A percentile compares a stretch with the other conserved stretches of the same genome.
Conservation (phyloP, 768 basidiomycete species). For the Boletales sp. region DNA sequence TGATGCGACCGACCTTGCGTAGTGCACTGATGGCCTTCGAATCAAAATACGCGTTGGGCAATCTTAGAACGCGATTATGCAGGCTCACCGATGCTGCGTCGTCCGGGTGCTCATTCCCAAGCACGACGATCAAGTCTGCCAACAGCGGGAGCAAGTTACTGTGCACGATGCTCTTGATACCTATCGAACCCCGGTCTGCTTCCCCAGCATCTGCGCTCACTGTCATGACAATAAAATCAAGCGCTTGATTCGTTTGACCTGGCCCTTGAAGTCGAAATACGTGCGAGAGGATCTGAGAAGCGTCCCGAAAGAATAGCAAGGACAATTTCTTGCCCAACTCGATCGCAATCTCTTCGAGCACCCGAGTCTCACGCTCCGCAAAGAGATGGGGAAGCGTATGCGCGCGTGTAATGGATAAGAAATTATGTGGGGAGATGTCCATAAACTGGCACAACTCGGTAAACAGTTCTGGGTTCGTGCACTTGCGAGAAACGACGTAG, state of each 20-base stretch:
- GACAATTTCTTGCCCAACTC: constrained; percentile 46
- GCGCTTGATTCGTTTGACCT: constrained; percentile 51
- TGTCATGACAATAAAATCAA: constrained; percentile 61
- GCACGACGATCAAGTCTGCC: constrained; percentile 67
- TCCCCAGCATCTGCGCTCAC: constrained; percentile 45
- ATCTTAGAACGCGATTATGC: constrained; percentile 18
- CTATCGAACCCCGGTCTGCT: constrained; percentile 31
- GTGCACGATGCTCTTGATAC: constrained; percentile 52
- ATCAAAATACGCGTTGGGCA: constrained; percentile 29
- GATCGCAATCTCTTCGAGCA: constrained; percentile 58
- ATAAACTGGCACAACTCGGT: constrained; percentile 69
- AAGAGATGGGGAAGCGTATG: constrained; percentile 71
- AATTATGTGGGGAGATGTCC: constrained; percentile 50
- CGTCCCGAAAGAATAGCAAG: constrained; percentile 52
- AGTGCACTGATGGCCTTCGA: constrained; percentile 48
- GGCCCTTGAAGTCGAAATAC: constrained; percentile 58
- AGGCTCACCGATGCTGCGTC: constrained; percentile 43
- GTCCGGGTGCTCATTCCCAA: constrained; percentile 65
- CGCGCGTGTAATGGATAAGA: constrained; percentile 60
- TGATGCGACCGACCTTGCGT: constrained; percentile 37
- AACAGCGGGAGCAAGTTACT: constrained; percentile 69
- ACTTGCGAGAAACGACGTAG: constrained; percentile 57
- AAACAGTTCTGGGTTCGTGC: constrained; percentile 55
- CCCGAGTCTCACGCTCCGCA: constrained; percentile 52
- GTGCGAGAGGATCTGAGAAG: constrained; percentile 59